phyloP scores from a whole-genome alignment of 1,284 basidiomycete species.

The Neotropicomus parvogracilis region DNA sequence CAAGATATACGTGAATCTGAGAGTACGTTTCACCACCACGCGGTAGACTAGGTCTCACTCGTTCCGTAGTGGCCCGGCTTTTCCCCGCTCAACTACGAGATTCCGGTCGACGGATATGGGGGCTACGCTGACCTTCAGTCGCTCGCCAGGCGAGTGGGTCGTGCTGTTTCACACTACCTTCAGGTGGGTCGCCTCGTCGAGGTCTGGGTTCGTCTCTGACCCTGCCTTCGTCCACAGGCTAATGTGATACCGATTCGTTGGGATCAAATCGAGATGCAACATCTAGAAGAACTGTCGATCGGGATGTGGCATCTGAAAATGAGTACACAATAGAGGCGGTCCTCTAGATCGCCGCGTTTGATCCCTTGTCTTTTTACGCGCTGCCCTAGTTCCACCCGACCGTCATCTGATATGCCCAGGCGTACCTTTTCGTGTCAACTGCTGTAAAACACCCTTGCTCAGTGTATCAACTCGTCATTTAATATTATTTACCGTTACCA shows the following conservation, averaged over 20 bases:
- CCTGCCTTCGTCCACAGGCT: constrained; percentile 36
- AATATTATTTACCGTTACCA: constrained; percentile 21
- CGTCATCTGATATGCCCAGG: constrained; percentile 11
- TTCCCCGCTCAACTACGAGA: constrained; percentile 66
- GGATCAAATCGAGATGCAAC: constrained; percentile 67
- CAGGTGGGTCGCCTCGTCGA: constrained; percentile 43
- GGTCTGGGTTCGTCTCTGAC: constrained; percentile 11
- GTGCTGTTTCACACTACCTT: constrained; percentile 71
- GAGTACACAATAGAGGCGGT: constrained; percentile 36
- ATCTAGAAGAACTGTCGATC: constrained; percentile 64
- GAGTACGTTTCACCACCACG: constrained; percentile 39
- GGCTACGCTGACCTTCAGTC: constrained; percentile 63
- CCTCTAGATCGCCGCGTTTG: constrained; percentile 6
- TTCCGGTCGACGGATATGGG: constrained; percentile 65
- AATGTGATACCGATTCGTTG: constrained; percentile 65
- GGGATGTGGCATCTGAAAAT: constrained; percentile 66
- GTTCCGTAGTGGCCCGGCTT: constrained; percentile 64
- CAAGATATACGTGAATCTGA: constrained; percentile 58
- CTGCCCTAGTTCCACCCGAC: constrained; percentile 12
- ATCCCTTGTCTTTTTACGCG: constrained; percentile 9
- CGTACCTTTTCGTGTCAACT: constrained; percentile 6
- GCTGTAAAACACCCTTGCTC: constrained; percentile 24
- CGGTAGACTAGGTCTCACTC: background rate
- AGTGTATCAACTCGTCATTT: constrained; percentile 24
- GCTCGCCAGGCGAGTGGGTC: constrained; percentile 61